Evolutionary conservation across 805 yeast species (phyloP).

Genomic region (Nematodospora valgi): DNA sequence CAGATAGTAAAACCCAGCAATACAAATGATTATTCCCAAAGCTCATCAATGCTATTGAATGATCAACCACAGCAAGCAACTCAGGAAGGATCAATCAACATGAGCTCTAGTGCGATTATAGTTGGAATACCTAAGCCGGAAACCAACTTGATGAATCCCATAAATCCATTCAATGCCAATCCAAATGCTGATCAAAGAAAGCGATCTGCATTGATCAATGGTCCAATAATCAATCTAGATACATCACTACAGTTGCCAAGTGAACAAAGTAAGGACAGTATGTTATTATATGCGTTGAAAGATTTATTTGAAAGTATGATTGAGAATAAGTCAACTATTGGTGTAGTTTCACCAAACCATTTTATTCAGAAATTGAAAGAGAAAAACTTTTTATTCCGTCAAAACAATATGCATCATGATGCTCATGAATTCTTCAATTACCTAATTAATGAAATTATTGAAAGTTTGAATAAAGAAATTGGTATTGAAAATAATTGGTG

Average conservation of each 20-base stretch:
- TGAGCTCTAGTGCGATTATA: slow-evolving; percentile 30
- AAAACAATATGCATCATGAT: slow-evolving; percentile 91
- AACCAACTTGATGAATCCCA: slow-evolving; percentile 27
- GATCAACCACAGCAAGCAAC: slow-evolving; percentile 14
- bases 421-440: slow-evolving; percentile 96
- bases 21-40: slow-evolving; percentile 28
- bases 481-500: slow-evolving; percentile 46
- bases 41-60: slow-evolving; percentile 31
- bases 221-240: slow-evolving; percentile 84
- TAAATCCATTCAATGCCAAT: slow-evolving; percentile 37
- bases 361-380: slow-evolving; percentile 73
- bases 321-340: slow-evolving; percentile 65
- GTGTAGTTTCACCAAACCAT: slow-evolving; percentile 80
- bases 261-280: slow-evolving; percentile 26
- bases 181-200: slow-evolving; percentile 69
- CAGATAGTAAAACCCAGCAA: slow-evolving; percentile 12
- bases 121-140: slow-evolving; percentile 43
- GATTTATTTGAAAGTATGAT: slow-evolving; percentile 83
- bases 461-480: slow-evolving; percentile 47
- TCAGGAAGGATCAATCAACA: slow-evolving; percentile 22
- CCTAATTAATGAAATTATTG: slow-evolving; percentile 64
- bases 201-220: slow-evolving; percentile 69
- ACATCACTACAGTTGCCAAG: slow-evolving; percentile 48
- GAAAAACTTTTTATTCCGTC: slow-evolving; percentile 81
- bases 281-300: slow-evolving; percentile 58